Percentiles rank a stretch among this genome's conserved stretches.
These are phyloP conservation scores for Phytopythium montanum DNA, from an alignment of 352 stramenopile species.

Conservation along the genomic window DNA sequence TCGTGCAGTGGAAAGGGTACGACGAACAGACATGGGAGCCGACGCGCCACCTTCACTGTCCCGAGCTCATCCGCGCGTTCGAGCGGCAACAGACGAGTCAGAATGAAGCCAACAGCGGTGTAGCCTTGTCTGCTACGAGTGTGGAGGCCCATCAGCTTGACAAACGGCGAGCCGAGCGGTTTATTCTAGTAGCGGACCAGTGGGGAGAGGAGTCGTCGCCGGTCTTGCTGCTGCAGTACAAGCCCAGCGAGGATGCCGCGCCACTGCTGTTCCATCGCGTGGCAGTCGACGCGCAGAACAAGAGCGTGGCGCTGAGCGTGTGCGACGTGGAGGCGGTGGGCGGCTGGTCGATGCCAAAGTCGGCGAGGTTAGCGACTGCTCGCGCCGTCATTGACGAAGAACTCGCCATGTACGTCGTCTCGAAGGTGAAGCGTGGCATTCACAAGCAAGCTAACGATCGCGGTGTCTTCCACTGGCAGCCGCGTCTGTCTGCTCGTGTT, in stretches of 20 bases:
- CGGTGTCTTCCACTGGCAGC: neutral
- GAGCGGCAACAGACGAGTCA: neutral
- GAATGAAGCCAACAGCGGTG: too few relatives aligned
- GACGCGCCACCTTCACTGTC: neutral
- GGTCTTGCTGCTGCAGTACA: conserved; percentile 24
- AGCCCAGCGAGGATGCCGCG: neutral
- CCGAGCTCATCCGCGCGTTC: conserved; percentile 1
- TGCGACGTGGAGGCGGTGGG: neutral
- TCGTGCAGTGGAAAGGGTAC: conserved; percentile 1
- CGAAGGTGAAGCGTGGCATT: neutral
- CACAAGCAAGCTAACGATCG: neutral
- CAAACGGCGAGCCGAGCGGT: neutral
- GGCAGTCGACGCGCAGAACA: conserved; percentile 12
- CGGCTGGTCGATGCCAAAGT: conserved; percentile 14
- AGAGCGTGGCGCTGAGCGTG: conserved; percentile 12
- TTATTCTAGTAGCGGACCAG: conserved; percentile 1
- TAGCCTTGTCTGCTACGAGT: neutral
- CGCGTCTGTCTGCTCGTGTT: neutral
- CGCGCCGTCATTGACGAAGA: conserved; percentile 33
- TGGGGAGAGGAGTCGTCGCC: neutral
- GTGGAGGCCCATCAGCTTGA: neutral
- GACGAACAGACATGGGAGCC: conserved; percentile 4
- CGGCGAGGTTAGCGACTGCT: conserved; percentile 30
- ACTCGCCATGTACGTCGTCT: conserved; percentile 31
- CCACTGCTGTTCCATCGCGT: conserved; percentile 16